These are phyloP conservation scores for Trichoderma breve DNA, from an alignment of 2,329 filamentous ascomycete species.

Conservation along the genomic window DNA sequence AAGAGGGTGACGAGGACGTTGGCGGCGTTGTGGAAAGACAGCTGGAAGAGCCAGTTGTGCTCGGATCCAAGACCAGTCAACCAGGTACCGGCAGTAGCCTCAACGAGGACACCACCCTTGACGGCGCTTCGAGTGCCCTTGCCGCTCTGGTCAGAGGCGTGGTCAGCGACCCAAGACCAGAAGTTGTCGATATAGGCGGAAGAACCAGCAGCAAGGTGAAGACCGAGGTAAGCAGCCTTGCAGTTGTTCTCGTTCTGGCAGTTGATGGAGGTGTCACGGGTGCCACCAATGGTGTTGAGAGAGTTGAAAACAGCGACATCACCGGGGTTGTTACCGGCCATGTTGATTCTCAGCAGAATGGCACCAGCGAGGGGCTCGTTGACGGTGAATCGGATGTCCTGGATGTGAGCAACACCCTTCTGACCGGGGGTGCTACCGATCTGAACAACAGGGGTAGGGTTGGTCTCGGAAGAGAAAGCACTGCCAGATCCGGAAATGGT, in stretches of 20 bases:
- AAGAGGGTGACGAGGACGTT: conserved; percentile 19
- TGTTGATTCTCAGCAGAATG: conserved; percentile 18
- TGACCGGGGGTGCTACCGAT: conserved; percentile 16
- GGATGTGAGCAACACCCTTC: conserved; percentile 9
- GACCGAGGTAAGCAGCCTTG: conserved; percentile 15
- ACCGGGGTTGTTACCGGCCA: conserved; percentile 18
- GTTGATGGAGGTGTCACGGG: conserved; percentile 18
- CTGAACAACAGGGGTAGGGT: conserved; percentile 18
- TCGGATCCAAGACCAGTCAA: conserved; percentile 17
- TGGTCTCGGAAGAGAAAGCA: conserved; percentile 3
- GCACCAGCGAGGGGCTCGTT: conserved; percentile 15
- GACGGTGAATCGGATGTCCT: conserved; percentile 20
- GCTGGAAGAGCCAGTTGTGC: conserved; percentile 21
- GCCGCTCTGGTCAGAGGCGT: background rate
- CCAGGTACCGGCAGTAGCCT: conserved; percentile 19
- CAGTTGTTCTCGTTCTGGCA: conserved; percentile 13
- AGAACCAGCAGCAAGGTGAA: conserved; percentile 19
- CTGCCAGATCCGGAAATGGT: conserved; percentile 20
- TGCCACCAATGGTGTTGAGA: conserved; percentile 20
- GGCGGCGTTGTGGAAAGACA: conserved; percentile 13
- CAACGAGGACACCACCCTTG: conserved; percentile 19
- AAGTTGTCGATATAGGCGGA: conserved; percentile 21
- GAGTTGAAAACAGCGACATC: conserved; percentile 21
- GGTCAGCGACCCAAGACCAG: conserved; percentile 21
- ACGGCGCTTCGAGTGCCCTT: conserved; percentile 8